Percentiles rank a stretch among this genome's conserved stretches.
These are phyloP conservation scores for Psilocybe cubensis DNA, from an alignment of 768 basidiomycete species.

Conservation along the genomic window DNA sequence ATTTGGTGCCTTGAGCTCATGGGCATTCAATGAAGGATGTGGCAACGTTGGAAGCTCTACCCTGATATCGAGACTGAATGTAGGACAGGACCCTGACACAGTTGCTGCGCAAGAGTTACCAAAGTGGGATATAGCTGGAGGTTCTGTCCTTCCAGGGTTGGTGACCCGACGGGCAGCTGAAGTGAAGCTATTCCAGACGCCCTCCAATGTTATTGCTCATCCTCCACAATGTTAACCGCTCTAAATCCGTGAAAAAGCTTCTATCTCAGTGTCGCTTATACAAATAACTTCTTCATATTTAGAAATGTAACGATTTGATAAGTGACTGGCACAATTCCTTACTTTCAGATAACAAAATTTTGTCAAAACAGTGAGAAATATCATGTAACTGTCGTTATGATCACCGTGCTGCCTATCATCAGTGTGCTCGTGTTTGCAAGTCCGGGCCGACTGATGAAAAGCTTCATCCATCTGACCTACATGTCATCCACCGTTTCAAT, in stretches of 20 bases:
- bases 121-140: conserved; percentile 32
- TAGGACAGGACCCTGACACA: conserved; percentile 32
- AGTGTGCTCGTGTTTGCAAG: too few species aligned
- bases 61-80: conserved; percentile 31
- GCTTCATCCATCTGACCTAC: too few species aligned
- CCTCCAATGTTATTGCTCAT: conserved; percentile 29
- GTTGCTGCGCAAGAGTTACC: conserved; percentile 35
- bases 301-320: too few species aligned
- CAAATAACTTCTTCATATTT: too few species aligned
- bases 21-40: conserved; percentile 35
- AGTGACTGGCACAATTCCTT: too few species aligned
- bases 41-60: conserved; percentile 27
- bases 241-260: background rate
- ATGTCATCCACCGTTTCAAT: too few species aligned
- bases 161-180: conserved; percentile 30
- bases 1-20: conserved; percentile 33
- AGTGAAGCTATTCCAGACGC: conserved; percentile 33
- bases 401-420: too few species aligned
- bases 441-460: too few species aligned
- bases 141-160: conserved; percentile 28
- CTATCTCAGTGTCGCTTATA: too few species aligned
- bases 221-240: conserved; percentile 13
- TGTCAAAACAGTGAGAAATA: too few species aligned
- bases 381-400: too few species aligned
- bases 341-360: too few species aligned